phyloP scores from a whole-genome alignment of 495 filamentous ascomycete species.

The Aspergillus coremiiformis region DNA sequence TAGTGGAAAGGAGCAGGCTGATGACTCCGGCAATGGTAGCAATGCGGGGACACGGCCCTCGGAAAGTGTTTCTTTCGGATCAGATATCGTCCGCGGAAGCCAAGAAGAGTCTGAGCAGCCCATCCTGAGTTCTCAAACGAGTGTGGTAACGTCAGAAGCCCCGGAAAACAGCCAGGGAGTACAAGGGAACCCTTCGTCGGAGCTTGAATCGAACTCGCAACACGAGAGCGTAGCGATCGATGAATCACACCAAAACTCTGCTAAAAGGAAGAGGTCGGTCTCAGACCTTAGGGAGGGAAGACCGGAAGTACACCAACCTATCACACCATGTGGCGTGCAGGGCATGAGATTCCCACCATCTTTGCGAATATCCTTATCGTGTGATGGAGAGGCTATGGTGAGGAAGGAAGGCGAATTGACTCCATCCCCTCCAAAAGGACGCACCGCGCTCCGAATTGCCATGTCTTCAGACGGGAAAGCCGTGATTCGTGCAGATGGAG shows the following conservation, averaged over 20 bases:
- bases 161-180: conserved; percentile 24
- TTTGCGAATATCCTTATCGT: conserved; percentile 58
- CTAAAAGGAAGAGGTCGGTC: conserved; percentile 34
- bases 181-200: conserved; percentile 18
- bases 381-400: conserved; percentile 78
- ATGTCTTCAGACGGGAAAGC: conserved; percentile 48
- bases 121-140: conserved; percentile 31
- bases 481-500: conserved; percentile 40
- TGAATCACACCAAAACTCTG: conserved; percentile 17
- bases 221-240: conserved; percentile 11
- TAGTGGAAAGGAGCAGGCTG: conserved; percentile 26
- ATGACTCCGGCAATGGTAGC: conserved; percentile 17
- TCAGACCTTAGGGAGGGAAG: conserved; percentile 23
- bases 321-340: conserved; percentile 14
- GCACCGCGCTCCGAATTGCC: conserved; percentile 37
- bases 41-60: conserved; percentile 17
- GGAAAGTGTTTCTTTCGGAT: conserved; percentile 30
- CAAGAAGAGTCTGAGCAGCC: conserved; percentile 23
- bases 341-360: conserved; percentile 38
- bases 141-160: conserved; percentile 27
- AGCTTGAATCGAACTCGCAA: conserved; percentile 11
- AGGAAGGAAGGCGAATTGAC: conserved; percentile 54
- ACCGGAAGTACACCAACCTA: conserved; percentile 8
- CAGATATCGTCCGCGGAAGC: conserved; percentile 20
- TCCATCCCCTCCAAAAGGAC: conserved; percentile 61